Base-by-base conservation (phyloP, 345 rosid genomes). In the Salix viminalis region DNA sequence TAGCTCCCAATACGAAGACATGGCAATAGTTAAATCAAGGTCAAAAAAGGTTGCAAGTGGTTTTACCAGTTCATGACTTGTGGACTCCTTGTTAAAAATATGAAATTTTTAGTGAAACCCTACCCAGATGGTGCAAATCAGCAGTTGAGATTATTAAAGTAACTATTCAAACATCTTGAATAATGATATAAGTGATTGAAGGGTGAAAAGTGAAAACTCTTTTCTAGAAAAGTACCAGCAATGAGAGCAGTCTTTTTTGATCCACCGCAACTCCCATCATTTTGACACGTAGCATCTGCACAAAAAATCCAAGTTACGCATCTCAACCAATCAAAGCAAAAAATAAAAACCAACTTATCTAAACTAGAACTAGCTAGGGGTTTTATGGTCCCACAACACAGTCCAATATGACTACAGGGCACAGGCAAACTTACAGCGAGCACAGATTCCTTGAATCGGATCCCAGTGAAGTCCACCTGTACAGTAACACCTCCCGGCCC, bases 401-500 rank as follows among this genome's bases (percentile, higher is more conserved):
- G 14, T 46, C 52, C 52, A 4, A 14, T 11, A 3, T 46, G 15
- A 46, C 18, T 46, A 13, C 6, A 46, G 6, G 52, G 18, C 18
- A 14, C 16, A 46, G 18, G 52, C 52, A 46, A 46, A 66, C 82
- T 75, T 69, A 84, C 87, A 69, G 26, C 76, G 48, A 16, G 18
- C 65, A 65, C 88, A 85, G 19, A 75, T 30, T 24, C 89, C 90
- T 44, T 56, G 34, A 14, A 72, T 39, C 1, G 87, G 84, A 34
- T 88, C 83, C 90, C 90, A 86, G 34, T 1, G 5, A 41, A 84
- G 70, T 23, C 70, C 83, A 1, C 72, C 32, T 0, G 50, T 34
- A 65, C 90, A 88, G n/a, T 56, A 88, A 50, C 91, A 88, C 70
- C 89, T 79, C 37, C 76, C 73, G 5, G 62, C 56, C 65, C 83